Percentiles rank a stretch among this genome's conserved stretches.
Evolutionary conservation across 371 early-diverging fungal genomes (phyloP).

Genomic region (Mortierella sp.): DNA sequence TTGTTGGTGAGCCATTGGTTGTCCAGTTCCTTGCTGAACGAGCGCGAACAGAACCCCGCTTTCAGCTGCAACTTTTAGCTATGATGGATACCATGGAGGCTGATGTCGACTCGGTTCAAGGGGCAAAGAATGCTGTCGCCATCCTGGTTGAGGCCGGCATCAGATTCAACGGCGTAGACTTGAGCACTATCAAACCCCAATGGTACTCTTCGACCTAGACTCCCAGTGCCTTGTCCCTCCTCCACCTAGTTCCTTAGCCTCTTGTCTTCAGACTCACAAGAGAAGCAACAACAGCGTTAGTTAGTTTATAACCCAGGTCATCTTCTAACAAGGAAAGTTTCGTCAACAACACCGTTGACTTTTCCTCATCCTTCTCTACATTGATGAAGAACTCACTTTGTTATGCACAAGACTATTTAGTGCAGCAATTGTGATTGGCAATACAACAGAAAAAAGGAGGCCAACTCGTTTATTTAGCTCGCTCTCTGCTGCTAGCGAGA

Average conservation of each 20-base stretch:
- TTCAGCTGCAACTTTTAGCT: conserved; percentile 5
- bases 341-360: too few species aligned
- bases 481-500: too few species aligned
- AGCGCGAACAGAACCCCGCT: not conserved
- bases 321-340: too few species aligned
- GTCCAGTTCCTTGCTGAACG: conserved; percentile 17
- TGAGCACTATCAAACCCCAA: not conserved
- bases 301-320: too few species aligned
- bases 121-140: conserved; percentile 20
- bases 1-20: not conserved
- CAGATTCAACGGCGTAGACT: not conserved
- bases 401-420: too few species aligned
- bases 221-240: too few species aligned
- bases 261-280: not conserved
- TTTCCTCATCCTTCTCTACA: too few species aligned
- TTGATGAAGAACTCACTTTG: too few species aligned
- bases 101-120: conserved; percentile 1
- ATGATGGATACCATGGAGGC: conserved; percentile 12
- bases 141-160: conserved; percentile 16
- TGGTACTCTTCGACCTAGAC: not conserved
- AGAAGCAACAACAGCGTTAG: not conserved
- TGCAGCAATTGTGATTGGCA: too few species aligned
- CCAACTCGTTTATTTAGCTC: too few species aligned
- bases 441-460: too few species aligned
- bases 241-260: not conserved